Evolutionary conservation across 768 basidiomycete species (phyloP), one percentile per base, ranked within the genome.

Genomic region (Boletus subparvulus): DNA sequence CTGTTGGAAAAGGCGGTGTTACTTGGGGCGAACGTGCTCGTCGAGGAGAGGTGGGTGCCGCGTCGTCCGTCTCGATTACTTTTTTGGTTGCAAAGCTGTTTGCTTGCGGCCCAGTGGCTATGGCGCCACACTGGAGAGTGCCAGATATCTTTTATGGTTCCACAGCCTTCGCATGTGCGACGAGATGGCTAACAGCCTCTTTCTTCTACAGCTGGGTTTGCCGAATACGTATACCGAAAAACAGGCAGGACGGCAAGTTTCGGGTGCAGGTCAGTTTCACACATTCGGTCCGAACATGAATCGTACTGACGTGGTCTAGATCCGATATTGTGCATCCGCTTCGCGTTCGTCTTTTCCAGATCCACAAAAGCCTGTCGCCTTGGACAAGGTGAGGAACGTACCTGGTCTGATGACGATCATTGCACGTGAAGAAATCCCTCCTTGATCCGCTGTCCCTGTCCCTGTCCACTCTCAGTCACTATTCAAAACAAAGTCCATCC

Each of bases 321-420:
- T 90, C 50, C 78, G 75, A 26, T 91, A 91, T 62, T 74, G 69
- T 19, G 89, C 86, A 8, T 77, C 72, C 4, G 85, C 86, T 6
- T 80, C 84, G 3, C 80, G 78, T 49, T 83, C 84, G 3, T 65
- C 71, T 9, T 61, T 61, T 3, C 70, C 75, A 3, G 87, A 91
- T 68, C 83, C 87, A 14, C 79, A 79, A 62, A 77, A 75, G 26
- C 87, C 87, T 2, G 81, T 90, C 26, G 82, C 82, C 1, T 67
- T 89, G 46, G 82, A 87, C 55, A 78, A 80, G 56, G 83, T 80
- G 47, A 79, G 74, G 61, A 78, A 80, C 59, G 78, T 91, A 7
- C 85, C 86, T 3, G 90, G 89, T 10, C 77, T 90, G 32, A 92
- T 91, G 90, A 90, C 86, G 39, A 81, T 90, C 66, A 26, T 85